These are phyloP conservation scores for Avena insularis DNA, from an alignment of 176 grass and related monocot species.

Conservation along the genomic window DNA sequence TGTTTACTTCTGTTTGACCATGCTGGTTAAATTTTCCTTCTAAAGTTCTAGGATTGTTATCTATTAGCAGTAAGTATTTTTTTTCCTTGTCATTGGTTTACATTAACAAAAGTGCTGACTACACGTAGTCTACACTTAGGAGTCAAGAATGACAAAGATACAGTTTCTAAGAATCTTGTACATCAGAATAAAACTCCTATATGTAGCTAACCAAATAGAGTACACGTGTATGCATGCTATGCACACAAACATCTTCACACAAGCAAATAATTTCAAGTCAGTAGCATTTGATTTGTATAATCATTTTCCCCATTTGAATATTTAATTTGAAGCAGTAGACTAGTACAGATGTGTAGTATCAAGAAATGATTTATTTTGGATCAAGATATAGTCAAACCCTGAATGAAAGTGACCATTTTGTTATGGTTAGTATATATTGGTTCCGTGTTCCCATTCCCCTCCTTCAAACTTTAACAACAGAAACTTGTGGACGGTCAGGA, in stretches of 20 bases:
- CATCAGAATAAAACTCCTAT: background rate
- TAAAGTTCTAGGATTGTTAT: background rate
- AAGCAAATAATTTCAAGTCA: conserved; percentile 1
- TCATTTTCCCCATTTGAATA: background rate
- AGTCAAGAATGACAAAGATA: conserved; percentile 6
- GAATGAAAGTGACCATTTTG: no score
- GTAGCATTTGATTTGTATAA: background rate
- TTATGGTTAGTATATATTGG: no score
- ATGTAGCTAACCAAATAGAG: background rate
- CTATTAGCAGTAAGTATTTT: background rate
- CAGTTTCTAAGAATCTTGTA: background rate
- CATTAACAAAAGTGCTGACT: background rate
- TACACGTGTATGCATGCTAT: background rate
- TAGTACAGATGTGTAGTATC: background rate
- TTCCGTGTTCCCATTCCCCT: no score
- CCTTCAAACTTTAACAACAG: no score
- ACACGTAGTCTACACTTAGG: background rate
- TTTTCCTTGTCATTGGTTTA: background rate
- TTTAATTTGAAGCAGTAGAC: background rate
- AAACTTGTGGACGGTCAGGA: no score
- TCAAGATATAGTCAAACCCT: no score
- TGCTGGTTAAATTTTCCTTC: background rate
- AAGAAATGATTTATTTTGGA: background rate
- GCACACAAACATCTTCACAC: background rate
- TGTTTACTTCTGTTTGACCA: background rate